These are phyloP conservation scores for Citrus sinensis DNA, from an alignment of 345 rosid genomes.

Conservation along the genomic window DVS_A1.0 CM039163.1:6008001-6008500, in stretches of 20 bases:
- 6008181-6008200: neutral
- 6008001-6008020: neutral
- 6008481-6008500: neutral
- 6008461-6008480: neutral
- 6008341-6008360: constrained; percentile 2
- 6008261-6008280: neutral
- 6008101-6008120: neutral
- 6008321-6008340: neutral
- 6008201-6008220: neutral
- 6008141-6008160: neutral
- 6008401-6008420: neutral
- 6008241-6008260: neutral
- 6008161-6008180: neutral
- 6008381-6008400: constrained; percentile 1
- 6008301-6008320: neutral
- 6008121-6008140: neutral
- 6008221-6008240: neutral
- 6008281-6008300: neutral
- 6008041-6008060: neutral
- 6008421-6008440: neutral
- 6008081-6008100: neutral
- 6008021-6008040: neutral
- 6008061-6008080: neutral
- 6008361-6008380: constrained; percentile 19
- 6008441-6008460: neutral